Percentiles rank a stretch among this genome's conserved stretches.
phyloP scores from a whole-genome alignment of 345 rosid genomes.

The Ceriops decandra region DNA sequence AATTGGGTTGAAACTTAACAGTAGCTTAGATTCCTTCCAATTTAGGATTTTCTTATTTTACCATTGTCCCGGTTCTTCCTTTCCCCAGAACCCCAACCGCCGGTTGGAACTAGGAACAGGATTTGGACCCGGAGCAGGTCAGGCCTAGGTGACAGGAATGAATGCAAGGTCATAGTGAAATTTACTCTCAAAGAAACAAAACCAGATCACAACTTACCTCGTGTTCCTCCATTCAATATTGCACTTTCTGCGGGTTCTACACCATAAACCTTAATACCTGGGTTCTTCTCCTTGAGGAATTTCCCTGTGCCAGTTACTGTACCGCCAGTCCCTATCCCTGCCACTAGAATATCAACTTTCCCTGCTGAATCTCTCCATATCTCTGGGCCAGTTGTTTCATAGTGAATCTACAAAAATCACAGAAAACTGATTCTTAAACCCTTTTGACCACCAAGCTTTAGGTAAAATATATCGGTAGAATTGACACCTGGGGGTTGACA shows the following conservation, averaged over 20 bases:
- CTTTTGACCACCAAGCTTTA: background rate
- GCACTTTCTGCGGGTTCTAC: constrained; percentile 33
- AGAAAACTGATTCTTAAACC: background rate
- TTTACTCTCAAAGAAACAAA: background rate
- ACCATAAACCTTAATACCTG: constrained; percentile 28
- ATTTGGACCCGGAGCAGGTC: too few relatives aligned
- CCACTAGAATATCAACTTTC: constrained; percentile 18
- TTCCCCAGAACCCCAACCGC: too few relatives aligned
- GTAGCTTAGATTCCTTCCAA: too few relatives aligned
- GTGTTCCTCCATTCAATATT: constrained; percentile 28
- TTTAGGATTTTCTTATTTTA: too few relatives aligned
- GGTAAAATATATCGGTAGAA: background rate
- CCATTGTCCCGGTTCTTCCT: too few relatives aligned
- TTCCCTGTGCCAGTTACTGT: constrained; percentile 26
- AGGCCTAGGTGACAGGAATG: background rate
- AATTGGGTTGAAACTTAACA: too few relatives aligned
- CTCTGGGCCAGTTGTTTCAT: constrained; percentile 31
- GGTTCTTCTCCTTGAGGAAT: constrained; percentile 25
- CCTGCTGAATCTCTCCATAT: constrained; percentile 25
- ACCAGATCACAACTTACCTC: constrained; percentile 3
- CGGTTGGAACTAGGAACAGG: too few relatives aligned
- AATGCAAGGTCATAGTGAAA: background rate
- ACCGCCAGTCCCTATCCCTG: constrained; percentile 28
- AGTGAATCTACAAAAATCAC: constrained; percentile 11
- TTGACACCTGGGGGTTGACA: constrained; percentile 18